Conservation (phyloP, 148 eudicot genomes). For the Oxyria digyna region DNA sequence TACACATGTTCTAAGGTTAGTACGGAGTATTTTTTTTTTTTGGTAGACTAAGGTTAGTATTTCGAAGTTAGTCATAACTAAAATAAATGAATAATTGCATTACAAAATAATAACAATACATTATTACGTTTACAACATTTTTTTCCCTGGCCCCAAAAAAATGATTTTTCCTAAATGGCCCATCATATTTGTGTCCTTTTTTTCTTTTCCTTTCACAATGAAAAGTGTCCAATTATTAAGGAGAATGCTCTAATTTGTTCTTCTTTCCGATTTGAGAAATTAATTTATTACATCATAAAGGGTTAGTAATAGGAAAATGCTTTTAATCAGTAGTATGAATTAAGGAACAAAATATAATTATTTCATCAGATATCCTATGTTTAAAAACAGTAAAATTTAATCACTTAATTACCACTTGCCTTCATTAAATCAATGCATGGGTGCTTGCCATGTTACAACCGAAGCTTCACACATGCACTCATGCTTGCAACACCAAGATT, state of each 20-base stretch:
- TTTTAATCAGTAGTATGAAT: neutral
- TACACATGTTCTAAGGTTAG: no score
- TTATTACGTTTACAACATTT: neutral
- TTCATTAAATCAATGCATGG: neutral
- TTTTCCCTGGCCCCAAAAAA: no score
- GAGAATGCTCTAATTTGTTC: neutral
- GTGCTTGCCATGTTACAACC: conserved; percentile 5
- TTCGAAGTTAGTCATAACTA: neutral
- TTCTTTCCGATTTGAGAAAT: neutral
- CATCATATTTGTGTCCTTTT: neutral
- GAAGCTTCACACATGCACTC: conserved; percentile 2
- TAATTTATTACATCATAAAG: no score
- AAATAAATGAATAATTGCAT: no score
- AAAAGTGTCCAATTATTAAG: neutral
- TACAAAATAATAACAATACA: neutral
- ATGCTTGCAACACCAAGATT: no score
- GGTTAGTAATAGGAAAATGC: no score
- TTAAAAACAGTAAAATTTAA: neutral
- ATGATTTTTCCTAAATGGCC: neutral
- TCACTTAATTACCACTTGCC: neutral
- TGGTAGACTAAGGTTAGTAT: no score
- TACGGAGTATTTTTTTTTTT: no score
- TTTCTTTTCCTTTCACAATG: neutral
- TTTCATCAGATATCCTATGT: neutral
- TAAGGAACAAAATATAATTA: neutral